Conservation (phyloP, 1,139 yeast species). For the Hemisphaericaspora subhashii region DNA sequence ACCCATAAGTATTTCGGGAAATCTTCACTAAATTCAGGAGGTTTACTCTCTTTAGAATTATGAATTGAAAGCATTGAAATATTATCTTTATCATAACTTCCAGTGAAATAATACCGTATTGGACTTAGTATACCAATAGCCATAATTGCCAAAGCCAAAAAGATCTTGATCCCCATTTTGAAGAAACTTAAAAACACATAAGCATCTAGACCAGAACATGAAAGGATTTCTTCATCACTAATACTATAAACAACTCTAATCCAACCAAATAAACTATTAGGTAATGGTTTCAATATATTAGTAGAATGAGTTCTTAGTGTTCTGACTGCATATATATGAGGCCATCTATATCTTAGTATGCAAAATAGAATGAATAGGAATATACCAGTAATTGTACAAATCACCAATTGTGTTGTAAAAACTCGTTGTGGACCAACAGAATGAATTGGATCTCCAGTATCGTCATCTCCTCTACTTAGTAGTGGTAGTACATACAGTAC, state of each 20-base stretch:
- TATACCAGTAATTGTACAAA: conserved; percentile 40
- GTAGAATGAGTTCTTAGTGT: conserved; percentile 34
- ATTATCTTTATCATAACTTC: conserved; percentile 46
- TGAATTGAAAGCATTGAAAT: conserved; percentile 13
- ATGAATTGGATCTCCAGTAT: conserved; percentile 12
- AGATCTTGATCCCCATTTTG: conserved; percentile 45
- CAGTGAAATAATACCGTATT: conserved; percentile 44
- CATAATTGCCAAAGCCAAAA: conserved; percentile 33
- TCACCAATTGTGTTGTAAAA: conserved; percentile 42
- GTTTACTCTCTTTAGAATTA: conserved; percentile 9
- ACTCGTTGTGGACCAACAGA: conserved; percentile 44
- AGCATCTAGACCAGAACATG: conserved; percentile 46
- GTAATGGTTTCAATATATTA: conserved; percentile 32
- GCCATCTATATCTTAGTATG: conserved; percentile 46
- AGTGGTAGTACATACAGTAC: not conserved
- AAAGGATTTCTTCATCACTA: conserved; percentile 43
- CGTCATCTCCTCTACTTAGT: conserved; percentile 2
- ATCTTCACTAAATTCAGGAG: conserved; percentile 26
- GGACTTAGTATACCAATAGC: conserved; percentile 47
- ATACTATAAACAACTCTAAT: conserved; percentile 34
- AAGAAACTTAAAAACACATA: conserved; percentile 46
- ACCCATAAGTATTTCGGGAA: conserved; percentile 58
- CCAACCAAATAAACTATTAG: conserved; percentile 43
- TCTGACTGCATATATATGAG: conserved; percentile 52
- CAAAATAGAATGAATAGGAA: conserved; percentile 40